phyloP scores from a whole-genome alignment of 345 rosid genomes.

The Conringia planisiliqua region DNA sequence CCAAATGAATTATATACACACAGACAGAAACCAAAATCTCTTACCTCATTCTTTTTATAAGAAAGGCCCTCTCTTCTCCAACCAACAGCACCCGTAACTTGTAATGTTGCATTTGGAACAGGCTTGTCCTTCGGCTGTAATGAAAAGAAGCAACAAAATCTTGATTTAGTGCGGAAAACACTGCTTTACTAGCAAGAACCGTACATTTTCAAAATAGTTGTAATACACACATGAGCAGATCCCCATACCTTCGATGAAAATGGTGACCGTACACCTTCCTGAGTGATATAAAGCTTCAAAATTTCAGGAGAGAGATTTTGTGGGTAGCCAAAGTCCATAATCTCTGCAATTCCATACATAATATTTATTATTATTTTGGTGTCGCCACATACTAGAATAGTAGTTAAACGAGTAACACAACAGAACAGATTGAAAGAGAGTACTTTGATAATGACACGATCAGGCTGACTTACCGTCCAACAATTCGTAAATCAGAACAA shows the following conservation, averaged over 20 bases:
- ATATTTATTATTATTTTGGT: background rate
- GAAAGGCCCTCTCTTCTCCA: constrained; percentile 98
- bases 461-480: constrained; percentile 79
- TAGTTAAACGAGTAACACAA: background rate
- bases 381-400: background rate
- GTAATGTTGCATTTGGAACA: constrained; percentile 97
- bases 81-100: constrained; percentile 99
- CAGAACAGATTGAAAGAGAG: background rate
- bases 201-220: background rate
- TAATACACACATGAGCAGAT: background rate
- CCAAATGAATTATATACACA: background rate
- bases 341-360: constrained; percentile 52
- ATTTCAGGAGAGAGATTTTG: constrained; percentile 98
- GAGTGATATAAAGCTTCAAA: constrained; percentile 94
- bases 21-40: background rate
- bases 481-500: constrained; percentile 93
- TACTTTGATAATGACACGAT: background rate
- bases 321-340: constrained; percentile 96
- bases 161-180: background rate
- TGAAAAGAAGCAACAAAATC: background rate
- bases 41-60: constrained; percentile 97
- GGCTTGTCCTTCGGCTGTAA: constrained; percentile 73
- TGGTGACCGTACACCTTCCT: constrained; percentile 96
- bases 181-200: background rate
- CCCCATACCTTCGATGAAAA: constrained; percentile 86